Conservation (phyloP, 2,329 filamentous ascomycete species). For the Ceratocystis papillata region DNA sequence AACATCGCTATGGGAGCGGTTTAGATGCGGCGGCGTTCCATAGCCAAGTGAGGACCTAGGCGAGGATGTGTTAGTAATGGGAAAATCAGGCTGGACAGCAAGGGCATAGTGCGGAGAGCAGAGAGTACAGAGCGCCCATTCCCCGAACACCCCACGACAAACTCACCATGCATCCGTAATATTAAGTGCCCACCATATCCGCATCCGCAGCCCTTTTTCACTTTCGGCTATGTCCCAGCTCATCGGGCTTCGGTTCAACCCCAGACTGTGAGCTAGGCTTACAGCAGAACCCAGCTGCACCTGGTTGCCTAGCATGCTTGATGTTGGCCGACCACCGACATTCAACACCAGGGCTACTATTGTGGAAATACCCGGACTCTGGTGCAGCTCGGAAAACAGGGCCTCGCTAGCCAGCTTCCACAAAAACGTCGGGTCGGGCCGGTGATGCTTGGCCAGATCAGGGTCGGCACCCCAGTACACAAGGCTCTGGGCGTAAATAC, state of each 20-base stretch:
- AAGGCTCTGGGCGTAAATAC: constrained; percentile 47
- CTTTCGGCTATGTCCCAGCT: constrained; percentile 42
- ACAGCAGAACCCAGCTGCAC: constrained; percentile 41
- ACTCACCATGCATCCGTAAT: constrained; percentile 46
- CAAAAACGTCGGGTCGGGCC: constrained; percentile 49
- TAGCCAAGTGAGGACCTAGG: constrained; percentile 42
- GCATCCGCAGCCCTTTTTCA: constrained; percentile 43
- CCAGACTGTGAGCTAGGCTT: constrained; percentile 43
- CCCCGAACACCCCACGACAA: not conserved
- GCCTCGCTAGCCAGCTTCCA: constrained; percentile 53
- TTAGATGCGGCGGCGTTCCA: constrained; percentile 42
- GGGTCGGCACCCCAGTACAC: constrained; percentile 47
- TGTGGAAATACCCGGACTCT: constrained; percentile 48
- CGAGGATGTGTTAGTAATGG: not conserved
- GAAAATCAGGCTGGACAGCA: not conserved
- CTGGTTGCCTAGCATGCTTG: constrained; percentile 48
- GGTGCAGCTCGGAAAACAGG: constrained; percentile 48
- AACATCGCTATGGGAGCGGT: constrained; percentile 39
- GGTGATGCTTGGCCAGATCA: constrained; percentile 36
- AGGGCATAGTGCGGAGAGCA: not conserved
- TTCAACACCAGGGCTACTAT: constrained; percentile 49
- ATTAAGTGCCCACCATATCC: constrained; percentile 47
- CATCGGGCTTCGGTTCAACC: constrained; percentile 43
- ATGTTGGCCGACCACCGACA: constrained; percentile 48
- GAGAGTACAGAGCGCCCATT: no score